phyloP scores from a whole-genome alignment of 2,329 filamentous ascomycete species.

The Sporothrix phasma region DNA sequence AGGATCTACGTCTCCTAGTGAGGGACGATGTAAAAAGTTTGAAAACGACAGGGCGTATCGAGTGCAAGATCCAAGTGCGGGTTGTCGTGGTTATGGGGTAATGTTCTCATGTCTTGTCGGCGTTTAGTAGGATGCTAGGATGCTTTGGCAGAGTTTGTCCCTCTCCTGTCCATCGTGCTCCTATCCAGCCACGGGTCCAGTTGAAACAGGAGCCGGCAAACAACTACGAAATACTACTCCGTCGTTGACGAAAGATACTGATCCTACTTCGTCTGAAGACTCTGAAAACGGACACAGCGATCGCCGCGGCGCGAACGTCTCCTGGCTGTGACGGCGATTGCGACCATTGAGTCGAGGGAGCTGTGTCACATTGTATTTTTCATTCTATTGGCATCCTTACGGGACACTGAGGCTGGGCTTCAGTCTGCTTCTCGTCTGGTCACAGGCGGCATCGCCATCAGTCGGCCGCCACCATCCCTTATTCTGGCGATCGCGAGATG shows the following conservation, averaged over 20 bases:
- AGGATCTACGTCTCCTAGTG: background rate
- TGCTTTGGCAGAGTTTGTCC: background rate
- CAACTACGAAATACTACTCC: no score
- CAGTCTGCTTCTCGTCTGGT: background rate
- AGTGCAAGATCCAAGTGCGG: background rate
- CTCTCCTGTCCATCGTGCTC: background rate
- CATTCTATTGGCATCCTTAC: background rate
- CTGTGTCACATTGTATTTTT: no score
- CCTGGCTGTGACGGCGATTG: background rate
- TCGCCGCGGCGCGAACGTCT: background rate
- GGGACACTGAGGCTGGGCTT: background rate
- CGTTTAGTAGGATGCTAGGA: background rate
- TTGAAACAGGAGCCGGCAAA: background rate
- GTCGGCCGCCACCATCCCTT: background rate
- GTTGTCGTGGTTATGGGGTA: background rate
- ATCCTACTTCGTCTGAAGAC: background rate
- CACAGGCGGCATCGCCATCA: no score
- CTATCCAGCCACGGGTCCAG: background rate
- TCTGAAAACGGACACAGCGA: background rate
- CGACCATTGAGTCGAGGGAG: background rate
- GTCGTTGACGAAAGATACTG: background rate
- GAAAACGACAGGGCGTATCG: background rate
- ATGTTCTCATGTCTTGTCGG: no score
- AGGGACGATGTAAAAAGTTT: background rate
- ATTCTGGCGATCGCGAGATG: background rate